Percentiles rank a stretch among this genome's conserved stretches.
Evolutionary conservation across 352 stramenopile genomes (phyloP).

Genomic region (Phytophthora litchii): DNA sequence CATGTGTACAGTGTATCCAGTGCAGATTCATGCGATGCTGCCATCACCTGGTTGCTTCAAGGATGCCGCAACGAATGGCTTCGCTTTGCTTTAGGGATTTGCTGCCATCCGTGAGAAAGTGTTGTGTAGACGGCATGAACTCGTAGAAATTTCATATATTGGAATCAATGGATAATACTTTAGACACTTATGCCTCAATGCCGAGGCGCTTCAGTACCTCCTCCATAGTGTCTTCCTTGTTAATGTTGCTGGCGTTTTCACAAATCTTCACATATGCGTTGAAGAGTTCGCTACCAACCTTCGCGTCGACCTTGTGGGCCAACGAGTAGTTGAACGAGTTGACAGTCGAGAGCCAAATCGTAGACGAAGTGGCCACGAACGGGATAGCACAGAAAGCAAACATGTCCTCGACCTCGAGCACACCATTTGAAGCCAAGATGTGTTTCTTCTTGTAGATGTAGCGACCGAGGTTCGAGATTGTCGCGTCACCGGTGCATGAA

Average conservation of each 20-base stretch:
- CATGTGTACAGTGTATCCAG: background rate
- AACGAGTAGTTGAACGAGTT: slow-evolving; percentile 68
- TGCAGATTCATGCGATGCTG: background rate
- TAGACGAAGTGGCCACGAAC: slow-evolving; percentile 54
- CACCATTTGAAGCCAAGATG: slow-evolving; percentile 32
- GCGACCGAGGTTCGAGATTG: slow-evolving; percentile 42
- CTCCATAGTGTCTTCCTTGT: slow-evolving; percentile 50
- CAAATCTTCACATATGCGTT: slow-evolving; percentile 63
- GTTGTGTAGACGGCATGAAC: no score
- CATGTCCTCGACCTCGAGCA: slow-evolving; percentile 46
- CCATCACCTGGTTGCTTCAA: slow-evolving; percentile 3
- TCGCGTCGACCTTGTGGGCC: slow-evolving; percentile 57
- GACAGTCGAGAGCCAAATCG: slow-evolving; percentile 54
- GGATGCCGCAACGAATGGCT: slow-evolving; percentile 1
- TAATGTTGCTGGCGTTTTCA: slow-evolving; percentile 52
- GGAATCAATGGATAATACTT: slow-evolving; percentile 3
- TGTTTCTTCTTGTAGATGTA: slow-evolving; percentile 48
- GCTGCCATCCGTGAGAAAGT: background rate
- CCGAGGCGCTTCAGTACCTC: slow-evolving; percentile 38
- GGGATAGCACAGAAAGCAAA: slow-evolving; percentile 64
- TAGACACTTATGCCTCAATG: slow-evolving; percentile 21
- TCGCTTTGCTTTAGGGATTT: background rate
- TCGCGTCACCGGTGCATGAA: slow-evolving; percentile 55
- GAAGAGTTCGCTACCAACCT: slow-evolving; percentile 49
- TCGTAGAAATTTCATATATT: slow-evolving; percentile 15